These are phyloP conservation scores for Chlorella sp. DNA, from an alignment of 139 green algal genomes.

Conservation along the genomic window DNA sequence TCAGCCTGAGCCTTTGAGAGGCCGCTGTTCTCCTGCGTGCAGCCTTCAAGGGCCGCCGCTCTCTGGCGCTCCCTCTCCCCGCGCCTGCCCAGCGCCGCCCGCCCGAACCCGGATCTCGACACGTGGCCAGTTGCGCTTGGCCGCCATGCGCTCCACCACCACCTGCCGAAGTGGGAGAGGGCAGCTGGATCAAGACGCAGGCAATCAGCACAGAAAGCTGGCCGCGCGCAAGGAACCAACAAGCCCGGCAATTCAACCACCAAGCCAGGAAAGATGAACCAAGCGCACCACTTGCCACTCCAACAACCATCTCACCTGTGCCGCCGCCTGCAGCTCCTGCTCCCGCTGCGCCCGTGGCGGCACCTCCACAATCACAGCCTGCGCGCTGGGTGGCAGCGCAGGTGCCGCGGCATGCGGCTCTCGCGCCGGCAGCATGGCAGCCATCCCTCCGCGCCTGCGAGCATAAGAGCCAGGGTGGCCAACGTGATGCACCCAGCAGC, in stretches of 20 bases:
- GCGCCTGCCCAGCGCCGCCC: neutral
- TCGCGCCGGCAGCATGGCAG: neutral
- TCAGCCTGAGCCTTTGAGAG: too few species aligned
- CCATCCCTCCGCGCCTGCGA: constrained; percentile 1
- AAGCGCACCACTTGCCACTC: too few species aligned
- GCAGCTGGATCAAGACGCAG: too few species aligned
- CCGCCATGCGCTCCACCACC: constrained; percentile 33
- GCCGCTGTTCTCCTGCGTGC: too few species aligned
- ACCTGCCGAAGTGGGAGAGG: neutral
- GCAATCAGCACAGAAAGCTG: too few species aligned
- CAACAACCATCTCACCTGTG: neutral
- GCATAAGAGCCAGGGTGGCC: neutral
- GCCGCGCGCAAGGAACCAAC: too few species aligned
- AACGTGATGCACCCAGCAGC: neutral
- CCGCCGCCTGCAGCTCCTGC: constrained; percentile 14
- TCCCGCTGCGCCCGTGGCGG: neutral
- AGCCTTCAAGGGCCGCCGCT: too few species aligned
- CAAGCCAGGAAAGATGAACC: too few species aligned
- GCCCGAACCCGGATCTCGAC: constrained; percentile 24
- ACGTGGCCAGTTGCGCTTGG: constrained; percentile 2
- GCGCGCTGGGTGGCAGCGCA: neutral
- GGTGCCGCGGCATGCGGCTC: neutral
- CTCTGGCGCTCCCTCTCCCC: too few species aligned
- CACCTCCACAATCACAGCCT: constrained; percentile 23
- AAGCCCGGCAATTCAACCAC: too few species aligned